Base-by-base conservation (phyloP, 2,329 filamentous ascomycete genomes). In the Aspergillus novofumigatus region DNA sequence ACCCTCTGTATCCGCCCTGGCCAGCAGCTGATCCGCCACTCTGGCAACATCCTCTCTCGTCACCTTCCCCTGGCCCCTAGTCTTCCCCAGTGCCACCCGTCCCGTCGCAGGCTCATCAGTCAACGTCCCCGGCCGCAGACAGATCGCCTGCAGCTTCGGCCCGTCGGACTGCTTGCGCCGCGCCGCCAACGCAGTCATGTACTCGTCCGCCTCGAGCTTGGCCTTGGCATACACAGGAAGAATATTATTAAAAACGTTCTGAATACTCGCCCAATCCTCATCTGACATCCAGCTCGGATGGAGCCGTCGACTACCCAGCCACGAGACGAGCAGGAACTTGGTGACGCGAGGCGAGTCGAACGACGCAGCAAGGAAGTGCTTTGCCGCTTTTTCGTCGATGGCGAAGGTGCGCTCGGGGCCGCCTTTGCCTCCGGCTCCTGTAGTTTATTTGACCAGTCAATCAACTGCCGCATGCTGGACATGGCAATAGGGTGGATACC, bases 321-420 rank as follows among this genome's bases (percentile, higher is more conserved):
- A 83, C 1, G 80, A 83, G 10, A 85, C 73, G 55, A 83, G 79
- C 3, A 84, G 73, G 67, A 84, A 83, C 61, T 83, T 83, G 57
- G 74, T 77, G 52, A 84, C 71, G 42, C 68, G 68, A 0, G 77
- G 73, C 0, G 74, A 74, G 7, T 75, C 67, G 52, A 79, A 72
- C 38, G 79, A 75, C 6, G 81, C 79, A 23, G 71, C 71, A 51
- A 83, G 80, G 70, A 83, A 84, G 57, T 78, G 71, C 60, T 82
- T 81, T 8, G 81, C 81, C n/a, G 81, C 81, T 60, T 79, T 75
- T 61, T 76, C 78, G 66, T 84, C 82, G 56, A 84, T 75, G 3
- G 80, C 79, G 49, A 77, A 75, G 1, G 82, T 84, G 53, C 78
- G 74, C 6, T 70, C 60, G 4, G 78, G 69, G 1, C 80, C 81